Evolutionary conservation across 225 moss, liverwort and hornwort species (phyloP), one percentile per base, ranked within the genome.

Genomic region (Straminergon stramineum): DNA sequence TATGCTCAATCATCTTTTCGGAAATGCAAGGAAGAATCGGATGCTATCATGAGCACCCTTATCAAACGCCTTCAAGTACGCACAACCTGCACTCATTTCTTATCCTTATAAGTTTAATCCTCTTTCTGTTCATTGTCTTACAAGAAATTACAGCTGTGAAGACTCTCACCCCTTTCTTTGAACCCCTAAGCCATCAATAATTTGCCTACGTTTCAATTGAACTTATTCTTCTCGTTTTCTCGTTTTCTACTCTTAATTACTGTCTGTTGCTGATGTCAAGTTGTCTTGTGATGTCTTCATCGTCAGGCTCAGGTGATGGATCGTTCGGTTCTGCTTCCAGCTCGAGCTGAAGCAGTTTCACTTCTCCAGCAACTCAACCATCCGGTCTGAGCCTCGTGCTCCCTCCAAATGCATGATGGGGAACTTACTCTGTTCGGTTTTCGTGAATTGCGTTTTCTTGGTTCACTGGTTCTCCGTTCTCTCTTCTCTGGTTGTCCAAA

Each of bases 1-100:
- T 93, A 97, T 92, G 96, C 96, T 85, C 93, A 94, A 75, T 93
- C 97, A 80, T 96, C 96, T 89, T 97, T 99, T 88, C 93, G 92
- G 89, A 89, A 90, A 89, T 99, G 97, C 92, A 97, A 96, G 91
- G 95, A 97, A 87, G 96, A 97, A 80, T 92, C 97, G 76, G 96
- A 96, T 82, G 91, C 93, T 91, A 94, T 99, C 62, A 95, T 99
- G 68, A 87, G 86, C 76, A 92, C 85, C 87, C 89, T 97, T 71
- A 90, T 95, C 58, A 91, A 92, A 89, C 91, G 90, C 43, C 91
- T 99, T 66, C 97, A 96, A 91, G 96, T 97, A 91, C 55, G 90
- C 48, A 43, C 55, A 65, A 88, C 66, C 76, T 90, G 69, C 65
- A 75, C 75, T 82, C 64, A 84, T 71, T 34, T 84, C 43, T 73